phyloP scores from a whole-genome alignment of 306 rosid genomes.

The Cicer pinnatifidum region DNA sequence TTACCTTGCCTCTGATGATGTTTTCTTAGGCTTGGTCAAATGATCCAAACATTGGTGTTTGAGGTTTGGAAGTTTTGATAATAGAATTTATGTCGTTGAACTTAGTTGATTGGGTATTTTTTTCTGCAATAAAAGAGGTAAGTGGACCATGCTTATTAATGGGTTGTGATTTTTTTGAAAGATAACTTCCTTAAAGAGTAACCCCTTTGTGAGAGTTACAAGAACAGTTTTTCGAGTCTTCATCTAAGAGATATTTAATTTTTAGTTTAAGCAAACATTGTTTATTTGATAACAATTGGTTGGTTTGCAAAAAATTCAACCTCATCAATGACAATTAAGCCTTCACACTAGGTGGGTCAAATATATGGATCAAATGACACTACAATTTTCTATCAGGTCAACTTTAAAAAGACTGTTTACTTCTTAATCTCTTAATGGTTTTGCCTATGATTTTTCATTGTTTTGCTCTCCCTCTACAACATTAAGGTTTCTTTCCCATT shows the following conservation, averaged over 20 bases:
- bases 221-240: no score
- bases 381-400: not conserved
- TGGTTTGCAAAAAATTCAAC: not conserved
- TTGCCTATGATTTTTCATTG: not conserved
- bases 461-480: not conserved
- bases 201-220: not conserved
- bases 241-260: no score
- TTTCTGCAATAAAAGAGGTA: not conserved
- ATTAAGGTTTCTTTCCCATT: not conserved
- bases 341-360: not conserved
- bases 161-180: not conserved
- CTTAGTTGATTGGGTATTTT: not conserved
- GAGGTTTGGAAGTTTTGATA: constrained; percentile 29
- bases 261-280: no score
- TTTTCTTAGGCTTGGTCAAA: not conserved
- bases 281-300: not conserved
- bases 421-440: not conserved
- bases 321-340: not conserved
- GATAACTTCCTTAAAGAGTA: not conserved
- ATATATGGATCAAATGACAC: not conserved
- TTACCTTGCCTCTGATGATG: not conserved
- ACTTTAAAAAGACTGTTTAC: not conserved
- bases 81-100: not conserved
- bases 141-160: not conserved
- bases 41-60: not conserved